Evolutionary conservation across 148 eudicot species (phyloP).

Genomic region (Silene latifolia): DNA sequence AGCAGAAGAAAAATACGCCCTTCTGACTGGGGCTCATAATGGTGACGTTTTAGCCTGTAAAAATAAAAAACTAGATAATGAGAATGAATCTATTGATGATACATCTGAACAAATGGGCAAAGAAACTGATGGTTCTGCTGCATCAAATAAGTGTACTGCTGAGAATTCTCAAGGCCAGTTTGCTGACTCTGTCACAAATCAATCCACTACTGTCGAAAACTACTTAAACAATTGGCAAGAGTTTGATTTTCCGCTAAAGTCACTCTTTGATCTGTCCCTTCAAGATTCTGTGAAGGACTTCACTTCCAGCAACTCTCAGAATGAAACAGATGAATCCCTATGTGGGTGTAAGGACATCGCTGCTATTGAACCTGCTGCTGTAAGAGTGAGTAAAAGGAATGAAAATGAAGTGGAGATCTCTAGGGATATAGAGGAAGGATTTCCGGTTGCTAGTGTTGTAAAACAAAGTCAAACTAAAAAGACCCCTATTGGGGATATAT

Average conservation of each 20-base stretch:
- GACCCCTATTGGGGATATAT: conserved; percentile 18
- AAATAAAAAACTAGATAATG: conserved; percentile 33
- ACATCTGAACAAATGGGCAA: conserved; percentile 20
- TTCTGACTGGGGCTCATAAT: conserved; percentile 34
- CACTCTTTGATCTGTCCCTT: conserved; percentile 5
- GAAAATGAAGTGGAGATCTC: conserved; percentile 24
- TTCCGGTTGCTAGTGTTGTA: not conserved
- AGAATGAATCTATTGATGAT: conserved; percentile 23
- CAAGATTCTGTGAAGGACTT: conserved; percentile 4
- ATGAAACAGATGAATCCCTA: conserved; percentile 14
- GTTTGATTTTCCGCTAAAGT: conserved; percentile 14
- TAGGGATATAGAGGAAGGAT: conserved; percentile 4
- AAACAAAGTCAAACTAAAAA: conserved; percentile 22
- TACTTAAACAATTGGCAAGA: not conserved
- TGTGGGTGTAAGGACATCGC: not conserved
- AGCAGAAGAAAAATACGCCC: conserved; percentile 38
- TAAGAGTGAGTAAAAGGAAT: not conserved
- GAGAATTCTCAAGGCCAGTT: conserved; percentile 13
- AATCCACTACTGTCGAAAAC: conserved; percentile 12
- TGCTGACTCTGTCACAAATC: conserved; percentile 21
- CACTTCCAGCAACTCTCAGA: not conserved
- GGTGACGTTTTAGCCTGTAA: conserved; percentile 28
- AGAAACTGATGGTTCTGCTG: conserved; percentile 22
- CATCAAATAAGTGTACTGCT: conserved; percentile 13
- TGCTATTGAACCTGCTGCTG: not conserved